phyloP scores from a whole-genome alignment of 768 basidiomycete genomes.

The Pleurotus salmoneostramineus region DNA sequence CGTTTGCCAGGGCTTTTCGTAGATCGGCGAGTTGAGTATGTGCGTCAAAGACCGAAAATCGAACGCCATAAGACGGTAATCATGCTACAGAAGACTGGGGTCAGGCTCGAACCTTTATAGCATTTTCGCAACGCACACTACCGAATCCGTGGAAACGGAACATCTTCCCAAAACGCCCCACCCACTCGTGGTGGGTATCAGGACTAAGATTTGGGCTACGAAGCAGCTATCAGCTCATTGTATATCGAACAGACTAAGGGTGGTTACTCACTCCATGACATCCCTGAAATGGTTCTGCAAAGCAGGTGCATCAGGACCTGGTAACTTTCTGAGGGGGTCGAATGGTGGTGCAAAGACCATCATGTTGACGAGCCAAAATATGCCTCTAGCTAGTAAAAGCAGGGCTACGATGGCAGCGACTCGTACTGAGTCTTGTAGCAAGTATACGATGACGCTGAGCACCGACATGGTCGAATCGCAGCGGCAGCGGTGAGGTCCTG shows the following conservation, averaged over 20 bases:
- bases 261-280: constrained; percentile 39
- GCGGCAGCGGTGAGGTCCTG: background rate
- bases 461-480: constrained; percentile 9
- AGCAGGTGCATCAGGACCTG: constrained; percentile 39
- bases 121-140: constrained; percentile 23
- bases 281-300: constrained; percentile 41
- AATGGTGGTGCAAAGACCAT: constrained; percentile 37
- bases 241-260: background rate
- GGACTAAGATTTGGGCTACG: constrained; percentile 39
- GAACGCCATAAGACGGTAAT: constrained; percentile 50
- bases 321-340: constrained; percentile 45
- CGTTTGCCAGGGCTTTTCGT: constrained; percentile 58
- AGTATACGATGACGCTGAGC: constrained; percentile 8
- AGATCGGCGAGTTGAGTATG: constrained; percentile 42
- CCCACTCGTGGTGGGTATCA: constrained; percentile 39
- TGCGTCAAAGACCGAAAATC: constrained; percentile 46
- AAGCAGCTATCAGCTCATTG: background rate
- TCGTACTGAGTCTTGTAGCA: constrained; percentile 15
- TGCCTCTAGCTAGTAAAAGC: constrained; percentile 29
- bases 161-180: constrained; percentile 41
- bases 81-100: constrained; percentile 29
- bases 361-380: constrained; percentile 38
- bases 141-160: constrained; percentile 56
- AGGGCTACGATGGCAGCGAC: constrained; percentile 20
- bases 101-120: background rate